Percentiles rank a stretch among this genome's conserved stretches.
These are phyloP conservation scores for Rhodotorula sp. DNA, from an alignment of 1,284 basidiomycete genomes.

Conservation along the genomic window DNA sequence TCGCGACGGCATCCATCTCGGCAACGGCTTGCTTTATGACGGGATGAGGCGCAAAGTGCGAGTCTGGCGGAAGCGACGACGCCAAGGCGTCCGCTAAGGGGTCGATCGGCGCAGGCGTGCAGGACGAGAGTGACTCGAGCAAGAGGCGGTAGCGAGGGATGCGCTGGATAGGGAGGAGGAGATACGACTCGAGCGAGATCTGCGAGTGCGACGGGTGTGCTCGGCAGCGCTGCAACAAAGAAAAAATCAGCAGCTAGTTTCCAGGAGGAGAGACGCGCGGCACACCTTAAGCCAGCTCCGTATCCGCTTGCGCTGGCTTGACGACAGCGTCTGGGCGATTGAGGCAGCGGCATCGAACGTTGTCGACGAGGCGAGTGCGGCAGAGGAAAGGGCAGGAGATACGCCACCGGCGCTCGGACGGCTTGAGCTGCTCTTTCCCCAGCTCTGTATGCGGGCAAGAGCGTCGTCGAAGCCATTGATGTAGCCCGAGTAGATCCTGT, in stretches of 20 bases:
- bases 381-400: slow-evolving; percentile 50
- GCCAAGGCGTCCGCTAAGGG: slow-evolving; percentile 54
- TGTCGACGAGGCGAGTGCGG: slow-evolving; percentile 5
- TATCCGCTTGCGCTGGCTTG: slow-evolving; percentile 79
- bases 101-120: slow-evolving; percentile 69
- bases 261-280: background rate
- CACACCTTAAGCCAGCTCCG: slow-evolving; percentile 71
- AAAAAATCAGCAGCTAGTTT: background rate
- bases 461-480: slow-evolving; percentile 95
- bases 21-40: slow-evolving; percentile 71
- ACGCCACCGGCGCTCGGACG: slow-evolving; percentile 50
- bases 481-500: slow-evolving; percentile 80
- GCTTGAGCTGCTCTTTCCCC: slow-evolving; percentile 53
- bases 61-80: background rate
- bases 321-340: slow-evolving; percentile 17
- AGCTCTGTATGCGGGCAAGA: slow-evolving; percentile 76
- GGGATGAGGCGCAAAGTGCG: slow-evolving; percentile 51
- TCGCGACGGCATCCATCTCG: slow-evolving; percentile 82
- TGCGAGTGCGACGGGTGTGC: slow-evolving; percentile 80
- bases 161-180: slow-evolving; percentile 91
- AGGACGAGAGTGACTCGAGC: slow-evolving; percentile 70
- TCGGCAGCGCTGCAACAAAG: slow-evolving; percentile 41
- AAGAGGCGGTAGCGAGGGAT: slow-evolving; percentile 93
- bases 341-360: slow-evolving; percentile 25
- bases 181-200: slow-evolving; percentile 89